Percentiles rank a stretch among this genome's conserved stretches.
These are phyloP conservation scores for Cytospora paraplurivora DNA, from an alignment of 2,329 filamentous ascomycete genomes.

Conservation along the genomic window DNA sequence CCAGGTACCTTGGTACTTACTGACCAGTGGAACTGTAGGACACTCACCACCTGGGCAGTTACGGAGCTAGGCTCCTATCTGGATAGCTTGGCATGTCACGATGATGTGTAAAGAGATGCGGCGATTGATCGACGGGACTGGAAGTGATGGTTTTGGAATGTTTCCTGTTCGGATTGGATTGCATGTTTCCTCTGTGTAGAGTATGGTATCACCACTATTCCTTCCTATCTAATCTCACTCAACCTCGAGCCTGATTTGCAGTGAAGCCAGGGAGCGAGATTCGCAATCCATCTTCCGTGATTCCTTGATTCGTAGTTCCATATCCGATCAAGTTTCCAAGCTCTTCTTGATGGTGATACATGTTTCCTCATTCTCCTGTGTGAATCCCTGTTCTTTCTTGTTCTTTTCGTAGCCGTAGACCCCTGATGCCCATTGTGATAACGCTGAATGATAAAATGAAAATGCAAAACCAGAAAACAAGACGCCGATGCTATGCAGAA, in stretches of 20 bases:
- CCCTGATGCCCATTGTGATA: constrained; percentile 22
- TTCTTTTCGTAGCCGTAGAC: constrained; percentile 7
- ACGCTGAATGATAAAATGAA: not conserved
- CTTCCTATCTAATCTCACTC: constrained; percentile 11
- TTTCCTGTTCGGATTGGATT: not conserved
- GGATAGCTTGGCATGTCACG: not conserved
- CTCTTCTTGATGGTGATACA: constrained; percentile 13
- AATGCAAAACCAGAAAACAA: constrained; percentile 17
- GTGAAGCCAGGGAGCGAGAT: constrained; percentile 20
- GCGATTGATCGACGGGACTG: not conserved
- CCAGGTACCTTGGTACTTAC: not conserved
- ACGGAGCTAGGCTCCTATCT: not conserved
- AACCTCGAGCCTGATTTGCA: constrained; percentile 16
- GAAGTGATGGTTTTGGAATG: constrained; percentile 1
- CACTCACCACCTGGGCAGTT: too few species aligned
- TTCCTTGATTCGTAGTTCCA: not conserved
- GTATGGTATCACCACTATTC: constrained; percentile 4
- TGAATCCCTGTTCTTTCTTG: not conserved
- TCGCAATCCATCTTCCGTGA: not conserved
- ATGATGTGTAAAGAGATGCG: not conserved
- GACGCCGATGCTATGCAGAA: constrained; percentile 26
- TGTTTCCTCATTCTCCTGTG: not conserved
- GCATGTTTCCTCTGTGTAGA: not conserved
- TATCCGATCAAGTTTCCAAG: not conserved
- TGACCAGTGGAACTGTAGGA: not conserved